Conservation (phyloP, 352 stramenopile species). For the Pythium brachiatum region DNA sequence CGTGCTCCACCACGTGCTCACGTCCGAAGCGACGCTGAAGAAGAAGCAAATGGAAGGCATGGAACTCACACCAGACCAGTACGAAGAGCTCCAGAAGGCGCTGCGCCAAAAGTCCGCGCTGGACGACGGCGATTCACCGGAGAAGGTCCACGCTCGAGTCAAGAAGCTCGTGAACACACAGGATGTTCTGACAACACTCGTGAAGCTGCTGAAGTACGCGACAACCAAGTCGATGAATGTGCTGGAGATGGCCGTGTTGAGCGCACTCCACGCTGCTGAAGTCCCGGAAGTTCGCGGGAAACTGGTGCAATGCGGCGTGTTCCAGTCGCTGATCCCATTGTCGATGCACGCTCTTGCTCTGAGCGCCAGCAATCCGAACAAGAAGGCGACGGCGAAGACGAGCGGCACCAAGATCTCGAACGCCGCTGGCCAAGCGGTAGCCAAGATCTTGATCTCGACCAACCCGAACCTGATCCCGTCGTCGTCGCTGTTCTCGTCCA, state of each 20-base stretch:
- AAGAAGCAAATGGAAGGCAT: conserved; percentile 96
- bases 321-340: conserved; percentile 70
- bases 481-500: conserved; percentile 73
- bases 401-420: conserved; percentile 83
- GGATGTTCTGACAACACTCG: conserved; percentile 69
- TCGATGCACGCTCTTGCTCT: conserved; percentile 39
- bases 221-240: conserved; percentile 76
- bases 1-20: conserved; percentile 93
- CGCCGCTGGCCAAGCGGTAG: conserved; percentile 89
- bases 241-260: conserved; percentile 70
- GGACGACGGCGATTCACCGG: conserved; percentile 85
- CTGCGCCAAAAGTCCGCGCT: conserved; percentile 93
- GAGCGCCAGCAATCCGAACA: conserved; percentile 14
- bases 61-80: conserved; percentile 97
- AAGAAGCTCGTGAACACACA: conserved; percentile 42
- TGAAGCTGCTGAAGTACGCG: conserved; percentile 76
- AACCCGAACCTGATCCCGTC: conserved; percentile 91
- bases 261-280: conserved; percentile 67
- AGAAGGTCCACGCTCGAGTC: conserved; percentile 67
- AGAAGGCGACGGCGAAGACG: conserved; percentile 35
- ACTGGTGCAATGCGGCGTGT: conserved; percentile 75
- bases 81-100: conserved; percentile 96
- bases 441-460: conserved; percentile 96
- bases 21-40: conserved; percentile 92
- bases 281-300: conserved; percentile 62